phyloP scores from a whole-genome alignment of 2,329 filamentous ascomycete species.

The Fusarium napiforme region DNA sequence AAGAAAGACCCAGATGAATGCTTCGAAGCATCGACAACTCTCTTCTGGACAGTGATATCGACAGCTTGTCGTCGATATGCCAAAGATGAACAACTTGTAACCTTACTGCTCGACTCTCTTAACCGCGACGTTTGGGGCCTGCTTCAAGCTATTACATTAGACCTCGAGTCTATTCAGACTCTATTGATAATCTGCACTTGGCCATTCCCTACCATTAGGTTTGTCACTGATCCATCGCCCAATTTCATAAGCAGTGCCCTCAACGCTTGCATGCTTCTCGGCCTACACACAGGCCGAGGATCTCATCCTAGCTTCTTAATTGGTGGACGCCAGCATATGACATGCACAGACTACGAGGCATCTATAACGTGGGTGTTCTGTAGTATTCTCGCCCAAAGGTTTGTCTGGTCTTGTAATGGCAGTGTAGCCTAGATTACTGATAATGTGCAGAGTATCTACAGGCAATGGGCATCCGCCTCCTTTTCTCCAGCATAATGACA shows the following conservation, averaged over 20 bases:
- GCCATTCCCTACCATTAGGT: slow-evolving; percentile 62
- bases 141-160: slow-evolving; percentile 56
- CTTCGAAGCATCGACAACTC: slow-evolving; percentile 58
- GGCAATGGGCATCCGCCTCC: slow-evolving; percentile 60
- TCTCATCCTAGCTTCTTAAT: slow-evolving; percentile 60
- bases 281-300: slow-evolving; percentile 64
- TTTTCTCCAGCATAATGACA: slow-evolving; percentile 62
- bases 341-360: slow-evolving; percentile 63
- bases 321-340: slow-evolving; percentile 55
- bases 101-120: slow-evolving; percentile 60
- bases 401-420: not conserved
- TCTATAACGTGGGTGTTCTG: slow-evolving; percentile 64
- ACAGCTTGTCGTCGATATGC: slow-evolving; percentile 62
- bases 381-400: slow-evolving; percentile 64
- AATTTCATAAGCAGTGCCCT: slow-evolving; percentile 59
- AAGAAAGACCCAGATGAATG: slow-evolving; percentile 61
- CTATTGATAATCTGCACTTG: slow-evolving; percentile 63
- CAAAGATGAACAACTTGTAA: slow-evolving; percentile 54
- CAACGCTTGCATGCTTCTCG: slow-evolving; percentile 60
- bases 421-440: slow-evolving; percentile 6
- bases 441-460: slow-evolving; percentile 46
- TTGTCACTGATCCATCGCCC: slow-evolving; percentile 62
- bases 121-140: slow-evolving; percentile 58
- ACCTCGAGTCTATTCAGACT: slow-evolving; percentile 62
- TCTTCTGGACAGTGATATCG: slow-evolving; percentile 67